Evolutionary conservation across 1,284 basidiomycete species (phyloP), one percentile per base, ranked within the genome.

Genomic region (Ganoderma multipileum): DNA sequence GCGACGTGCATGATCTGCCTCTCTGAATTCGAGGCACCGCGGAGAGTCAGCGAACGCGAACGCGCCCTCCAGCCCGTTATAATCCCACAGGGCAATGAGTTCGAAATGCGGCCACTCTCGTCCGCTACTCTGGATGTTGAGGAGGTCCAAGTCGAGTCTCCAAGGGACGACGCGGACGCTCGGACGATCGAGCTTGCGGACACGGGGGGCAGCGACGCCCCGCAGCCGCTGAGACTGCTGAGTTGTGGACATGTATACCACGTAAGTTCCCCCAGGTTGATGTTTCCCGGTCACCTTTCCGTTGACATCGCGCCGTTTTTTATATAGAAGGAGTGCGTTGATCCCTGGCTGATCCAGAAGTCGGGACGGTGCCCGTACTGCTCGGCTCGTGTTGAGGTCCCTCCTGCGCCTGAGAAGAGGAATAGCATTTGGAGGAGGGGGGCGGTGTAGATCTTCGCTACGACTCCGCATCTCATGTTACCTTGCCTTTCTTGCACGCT

Each of bases 201-300:
- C 76, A 87, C 88, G 30, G 91, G 90, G 7, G 30, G 66, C 41
- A 62, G 55, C 33, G 86, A 89, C 63, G 91, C 89, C 0, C 85
- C 88, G 0, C 89, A 92, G 69, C 91, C 92, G 12, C 77, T 94
- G 68, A 82, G 92, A 77, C 78, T 93, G 39, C 79, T 94, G 58
- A 83, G 82, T 7, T 93, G 91, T 74, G 90, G 90, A 1, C 91
- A 93, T 81, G 92, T 90, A 58, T 94, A 93, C 79, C 92, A 93
- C 80, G 91, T 93, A 71, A 76, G 90, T 81, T 60, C 16, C 12
- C 23, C 28, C 7, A 38, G 52, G 52, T 2, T 23, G 47, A 47
- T 63, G 30, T 57, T n/a, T 16, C 33, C 7, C 2, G 8, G 8
- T n/a, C 39, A 23, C 28, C 39, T 23, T 36, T 9, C 30, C 28